phyloP scores from a whole-genome alignment of 306 rosid species.

The Acacia acuminata region DNA sequence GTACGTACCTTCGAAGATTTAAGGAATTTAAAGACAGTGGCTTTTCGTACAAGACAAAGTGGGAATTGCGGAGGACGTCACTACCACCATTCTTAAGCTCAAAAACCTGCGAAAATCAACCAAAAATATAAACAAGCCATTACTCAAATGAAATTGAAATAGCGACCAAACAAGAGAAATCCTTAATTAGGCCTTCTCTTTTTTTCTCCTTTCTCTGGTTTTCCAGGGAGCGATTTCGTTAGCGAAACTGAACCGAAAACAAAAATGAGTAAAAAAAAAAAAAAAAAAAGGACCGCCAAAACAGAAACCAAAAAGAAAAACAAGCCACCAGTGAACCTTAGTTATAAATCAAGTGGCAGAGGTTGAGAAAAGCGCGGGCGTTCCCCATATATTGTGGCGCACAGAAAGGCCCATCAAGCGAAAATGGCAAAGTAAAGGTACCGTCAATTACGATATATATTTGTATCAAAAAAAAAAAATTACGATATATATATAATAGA shows the following conservation, averaged over 20 bases:
- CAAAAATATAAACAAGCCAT: conserved; percentile 20
- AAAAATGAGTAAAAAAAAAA: neutral
- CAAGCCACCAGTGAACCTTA: conserved; percentile 1
- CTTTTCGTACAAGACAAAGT: conserved; percentile 25
- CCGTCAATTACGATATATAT: neutral
- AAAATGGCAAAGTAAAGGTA: neutral
- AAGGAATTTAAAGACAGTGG: conserved; percentile 39
- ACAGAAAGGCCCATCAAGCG: neutral
- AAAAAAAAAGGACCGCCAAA: neutral
- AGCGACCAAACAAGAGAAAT: neutral
- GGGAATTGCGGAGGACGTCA: conserved; percentile 26
- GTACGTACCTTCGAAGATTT: conserved; percentile 24
- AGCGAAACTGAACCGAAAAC: neutral
- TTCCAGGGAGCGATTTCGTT: conserved; percentile 34
- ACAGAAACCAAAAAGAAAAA: neutral
- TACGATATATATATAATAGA: too few relatives aligned
- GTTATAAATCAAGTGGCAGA: neutral
- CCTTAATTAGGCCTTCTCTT: neutral
- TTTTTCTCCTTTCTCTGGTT: too few relatives aligned
- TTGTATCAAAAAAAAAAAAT: too few relatives aligned
- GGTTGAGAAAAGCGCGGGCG: conserved; percentile 30
- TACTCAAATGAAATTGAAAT: conserved; percentile 7
- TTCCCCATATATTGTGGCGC: conserved; percentile 24
- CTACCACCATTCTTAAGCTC: neutral
- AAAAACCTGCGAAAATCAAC: conserved; percentile 26